Conservation (phyloP, 2,329 filamentous ascomycete species). For the Neonectria sp. region DNA sequence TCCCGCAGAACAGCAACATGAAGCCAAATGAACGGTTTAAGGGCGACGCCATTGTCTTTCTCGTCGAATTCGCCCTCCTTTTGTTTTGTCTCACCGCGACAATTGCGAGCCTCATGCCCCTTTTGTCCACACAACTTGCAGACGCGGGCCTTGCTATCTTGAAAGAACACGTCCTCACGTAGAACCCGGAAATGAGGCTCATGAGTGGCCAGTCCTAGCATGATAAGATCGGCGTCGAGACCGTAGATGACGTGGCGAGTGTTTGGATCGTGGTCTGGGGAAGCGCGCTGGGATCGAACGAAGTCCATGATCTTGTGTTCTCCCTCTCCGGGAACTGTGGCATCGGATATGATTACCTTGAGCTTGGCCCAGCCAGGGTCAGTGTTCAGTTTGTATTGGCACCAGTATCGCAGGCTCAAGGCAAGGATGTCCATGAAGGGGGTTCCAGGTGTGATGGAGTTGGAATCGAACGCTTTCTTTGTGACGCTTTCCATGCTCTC, state of each 20-base stretch:
- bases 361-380: constrained; percentile 96
- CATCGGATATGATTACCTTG: constrained; percentile 98
- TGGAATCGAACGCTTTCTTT: constrained; percentile 94
- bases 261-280: constrained; percentile 94
- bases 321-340: constrained; percentile 96
- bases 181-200: constrained; percentile 97
- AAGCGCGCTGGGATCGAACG: constrained; percentile 91
- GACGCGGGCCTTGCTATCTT: constrained; percentile 85
- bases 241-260: constrained; percentile 99
- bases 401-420: constrained; percentile 93
- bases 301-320: constrained; percentile 99
- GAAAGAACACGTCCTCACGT: constrained; percentile 96
- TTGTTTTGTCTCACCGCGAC: constrained; percentile 83
- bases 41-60: constrained; percentile 77
- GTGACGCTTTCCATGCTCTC: constrained; percentile 73
- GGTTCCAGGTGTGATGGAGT: constrained; percentile 92
- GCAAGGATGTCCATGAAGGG: constrained; percentile 99
- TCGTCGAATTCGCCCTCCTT: constrained; percentile 87
- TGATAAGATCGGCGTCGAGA: constrained; percentile 97
- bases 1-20: constrained; percentile 93
- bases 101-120: constrained; percentile 91
- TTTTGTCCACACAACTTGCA: constrained; percentile 94
- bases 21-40: constrained; percentile 98
- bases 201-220: constrained; percentile 96
- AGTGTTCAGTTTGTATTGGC: constrained; percentile 96